Evolutionary conservation across 2,329 filamentous ascomycete genomes (phyloP), one percentile per base, ranked within the genome.

Genomic region (Trichoderma lentiforme): DNA sequence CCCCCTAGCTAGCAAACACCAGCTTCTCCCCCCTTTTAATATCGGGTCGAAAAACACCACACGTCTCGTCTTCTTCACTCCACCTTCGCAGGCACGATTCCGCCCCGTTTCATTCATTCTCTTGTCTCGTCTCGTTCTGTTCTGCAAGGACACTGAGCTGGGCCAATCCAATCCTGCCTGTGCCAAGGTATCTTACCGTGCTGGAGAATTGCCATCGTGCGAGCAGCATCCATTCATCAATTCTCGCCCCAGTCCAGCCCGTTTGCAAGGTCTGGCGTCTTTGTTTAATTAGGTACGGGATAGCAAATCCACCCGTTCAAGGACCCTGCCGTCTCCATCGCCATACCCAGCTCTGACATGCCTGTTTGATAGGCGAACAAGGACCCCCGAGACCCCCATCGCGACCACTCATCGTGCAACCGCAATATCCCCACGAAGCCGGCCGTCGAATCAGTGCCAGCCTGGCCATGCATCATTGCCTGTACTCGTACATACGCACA

Each of bases 271-370:
- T 34, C 68, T 70, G 68, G 68, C 39, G 43, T 7, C 68, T 64
- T 63, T 70, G 68, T 70, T 70, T 70, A 70, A 70, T 70, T 70
- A 62, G 66, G 66, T 69, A 64, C 68, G 68, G 68, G 68, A 70
- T 21, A 39, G 47, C 58, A 68, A 68, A 56, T 57, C 68, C 58
- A 64, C 68, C 60, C 58, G n/a, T 28, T 28, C 60, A 32, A 51
- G 68, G 68, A 30, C 68, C 68, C 68, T 70, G 68, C 68, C 30
- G 53, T 62, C 57, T 69, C 66, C 66, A 69, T 69, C 57, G 18
- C 36, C 24, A 32, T 39, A 18, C 24, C 39, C 66, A 43, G 66
- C 57, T 69, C 39, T 61, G 56, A 53, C 66, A 51, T 69, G 56
- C 39, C 57, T 28, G 30, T 61, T 69, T 69, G 66, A 69, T 69